Base-by-base conservation (phyloP, 2,329 filamentous ascomycete species). In the Seiridium cupressi region DNA sequence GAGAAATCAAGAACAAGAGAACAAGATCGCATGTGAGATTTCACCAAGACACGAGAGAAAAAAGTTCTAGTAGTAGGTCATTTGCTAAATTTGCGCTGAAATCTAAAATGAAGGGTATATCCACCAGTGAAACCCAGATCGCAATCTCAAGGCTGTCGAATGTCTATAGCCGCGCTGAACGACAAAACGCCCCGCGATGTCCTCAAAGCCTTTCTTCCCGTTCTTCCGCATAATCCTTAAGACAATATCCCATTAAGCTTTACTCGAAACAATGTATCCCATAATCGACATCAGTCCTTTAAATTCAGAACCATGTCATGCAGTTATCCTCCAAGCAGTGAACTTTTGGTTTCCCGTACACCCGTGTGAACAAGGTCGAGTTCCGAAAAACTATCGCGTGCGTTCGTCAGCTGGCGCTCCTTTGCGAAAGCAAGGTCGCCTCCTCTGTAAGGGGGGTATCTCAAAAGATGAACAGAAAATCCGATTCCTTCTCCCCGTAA, bases 361-460 rank as follows among this genome's bases (percentile, higher is more conserved):
- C 46, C 46, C 46, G 18, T 10, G 46, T 8, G 13, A 48, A 48
- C 46, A 10, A 10, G 8, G 46, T 48, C 11, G 26, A 48, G 46
- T 55, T 42, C 35, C 51, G 34, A 18, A 44, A 26, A 53, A 8
- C n/a, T 35, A 53, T 34, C 36, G 36, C n/a, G 10, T 55, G 38
- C 6, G 18, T 18, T 11, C 36, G n/a, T 44, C 18, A 42, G 38
- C 18, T 8, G 9, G 18, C 18, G 35, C 18, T 8, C 26, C 18
- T 36, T 36, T 32, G 26, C 26, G 11, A 32, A 18, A 32, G 18
- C 5, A 18, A 10, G 13, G 36, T 4, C 49, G 34, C 46, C 40
- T 57, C 32, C 34, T 54, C 44, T 46, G 55, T 53, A 40, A 55
- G 36, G 53, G 53, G 51, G 56, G 56, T 58, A 58, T 59, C 47